Base-by-base conservation (phyloP, 2,329 filamentous ascomycete species). In the Chrysoporthe austroafricana region DNA sequence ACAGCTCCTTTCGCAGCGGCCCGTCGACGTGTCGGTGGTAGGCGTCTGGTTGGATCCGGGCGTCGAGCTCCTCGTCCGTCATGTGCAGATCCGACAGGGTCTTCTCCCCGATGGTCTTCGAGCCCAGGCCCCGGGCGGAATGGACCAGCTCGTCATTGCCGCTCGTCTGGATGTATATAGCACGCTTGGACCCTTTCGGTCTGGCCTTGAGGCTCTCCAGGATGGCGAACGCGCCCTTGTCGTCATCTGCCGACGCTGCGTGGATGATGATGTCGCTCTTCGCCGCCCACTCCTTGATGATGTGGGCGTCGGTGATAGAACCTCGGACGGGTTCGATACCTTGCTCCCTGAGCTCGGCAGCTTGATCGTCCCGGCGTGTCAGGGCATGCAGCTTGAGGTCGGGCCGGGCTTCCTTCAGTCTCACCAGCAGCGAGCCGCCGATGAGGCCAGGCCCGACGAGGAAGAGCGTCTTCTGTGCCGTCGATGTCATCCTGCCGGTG, bases 131-230 rank as follows among this genome's bases (percentile, higher is more conserved):
- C 34, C 14, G 16, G 1, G 68, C 63, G 1, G 68, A 70, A 39
- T 52, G 57, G 39, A 36, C 66, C 21, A 70, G 66, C 68, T 70
- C 68, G 36, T 70, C 68, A 48, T 70, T 70, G 59, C 68, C 68
- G 66, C 66, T 70, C n/a, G 63, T 65, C 59, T 70, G 68, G 52
- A 70, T 70, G 59, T 70, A 70, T 62, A 70, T 68, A 54, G 66
- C 68, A 5, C 68, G 68, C 21, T 50, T 65, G 16, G 68, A 52
- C 4, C 56, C 60, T 36, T 68, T 56, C 18, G 66, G 62, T 21
- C 68, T 11, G 3, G 66, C 32, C 58, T 65, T 68, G n/a, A 70
- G 68, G 9, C 66, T 59, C 1, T 68, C 68, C 43, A 70, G 57
- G 18, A 70, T 66, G 59, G 68, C 66, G 21, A 63, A 65, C 11